Base-by-base conservation (phyloP, 73 alveolate species). In the Paramecium primaurelia region DNA sequence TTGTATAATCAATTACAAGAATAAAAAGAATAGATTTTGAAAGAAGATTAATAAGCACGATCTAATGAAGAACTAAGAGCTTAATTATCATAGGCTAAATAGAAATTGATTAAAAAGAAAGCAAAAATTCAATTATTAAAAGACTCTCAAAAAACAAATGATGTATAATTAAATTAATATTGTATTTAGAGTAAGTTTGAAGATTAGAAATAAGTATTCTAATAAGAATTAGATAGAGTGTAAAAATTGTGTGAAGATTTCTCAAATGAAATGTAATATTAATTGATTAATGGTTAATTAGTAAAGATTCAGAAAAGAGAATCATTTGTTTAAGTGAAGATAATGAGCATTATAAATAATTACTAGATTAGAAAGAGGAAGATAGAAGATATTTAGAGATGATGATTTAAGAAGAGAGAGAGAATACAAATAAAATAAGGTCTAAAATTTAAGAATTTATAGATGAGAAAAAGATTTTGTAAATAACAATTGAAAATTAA, bases 151-250 rank as follows among this genome's bases (percentile, higher is more conserved):
- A 80, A 47, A 80, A 10, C 14, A 2, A 25, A 3, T 18, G 91
- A 80, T 9, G 91, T 80, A 80, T 3, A 9, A 80, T 44, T 45
- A 26, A 6, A 25, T 8, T 32, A 7, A 45, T 38, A 16, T 49
- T 49, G 18, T 12, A 2, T 20, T 45, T 22, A 80, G 91, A 16
- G 42, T 25, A 80, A 44, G 49, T 80, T 80, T 20, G 91, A 80
- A 80, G 91, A 80, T 49, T 47, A 80, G 30, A 45, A 44, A 26
- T 22, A 20, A 26, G 38, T 20, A 42, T 80, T 80, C 16, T 8
- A 80, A 80, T 45, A 42, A 80, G 91, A 80, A 47, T 80, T 80
- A 6, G 91, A 80, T 4, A 80, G 91, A 45, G 91, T 80, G 18
- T 47, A 40, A 18, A 80, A 80, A 26, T 80, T 80, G 26, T 45